These are phyloP conservation scores for Cladosporium sp. DNA, from an alignment of 2,329 filamentous ascomycete genomes.

Conservation along the genomic window DNA sequence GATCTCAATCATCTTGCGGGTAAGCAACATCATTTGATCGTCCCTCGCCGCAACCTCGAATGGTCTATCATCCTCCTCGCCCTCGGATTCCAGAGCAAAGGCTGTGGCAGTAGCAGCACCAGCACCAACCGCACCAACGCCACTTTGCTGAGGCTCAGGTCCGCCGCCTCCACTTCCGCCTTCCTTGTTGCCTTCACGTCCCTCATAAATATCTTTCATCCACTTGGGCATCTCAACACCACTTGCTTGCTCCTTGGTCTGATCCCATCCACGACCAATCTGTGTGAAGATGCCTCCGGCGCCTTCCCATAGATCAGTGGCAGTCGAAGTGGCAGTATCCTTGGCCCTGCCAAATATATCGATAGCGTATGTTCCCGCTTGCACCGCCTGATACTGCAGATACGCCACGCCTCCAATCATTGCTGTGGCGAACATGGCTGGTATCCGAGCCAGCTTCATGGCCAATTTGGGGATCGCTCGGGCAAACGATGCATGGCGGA, in stretches of 20 bases:
- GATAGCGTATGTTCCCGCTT: constrained; percentile 74
- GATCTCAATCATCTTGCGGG: constrained; percentile 99
- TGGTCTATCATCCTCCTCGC: constrained; percentile 61
- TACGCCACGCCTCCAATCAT: constrained; percentile 86
- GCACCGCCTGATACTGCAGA: constrained; percentile 90
- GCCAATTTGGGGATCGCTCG: constrained; percentile 77
- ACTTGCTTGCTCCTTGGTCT: constrained; percentile 66
- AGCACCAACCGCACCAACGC: constrained; percentile 55
- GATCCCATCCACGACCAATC: constrained; percentile 77
- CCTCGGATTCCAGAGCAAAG: constrained; percentile 72
- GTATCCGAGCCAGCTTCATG: constrained; percentile 83
- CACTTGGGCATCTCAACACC: constrained; percentile 64
- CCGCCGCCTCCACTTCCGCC: constrained; percentile 38
- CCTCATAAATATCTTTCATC: constrained; percentile 66
- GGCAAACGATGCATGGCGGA: constrained; percentile 65
- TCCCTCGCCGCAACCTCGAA: constrained; percentile 73
- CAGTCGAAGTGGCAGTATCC: constrained; percentile 69
- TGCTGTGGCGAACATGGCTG: constrained; percentile 87
- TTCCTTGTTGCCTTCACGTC: constrained; percentile 33
- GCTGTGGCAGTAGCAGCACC: constrained; percentile 73
- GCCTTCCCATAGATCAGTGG: constrained; percentile 68
- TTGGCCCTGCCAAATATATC: constrained; percentile 73
- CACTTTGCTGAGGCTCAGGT: constrained; percentile 40
- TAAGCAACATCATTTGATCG: constrained; percentile 99
- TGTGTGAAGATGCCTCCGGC: constrained; percentile 76